Evolutionary conservation across 441 rosid genomes (phyloP).

Genomic region (Geranium incanum): DNA sequence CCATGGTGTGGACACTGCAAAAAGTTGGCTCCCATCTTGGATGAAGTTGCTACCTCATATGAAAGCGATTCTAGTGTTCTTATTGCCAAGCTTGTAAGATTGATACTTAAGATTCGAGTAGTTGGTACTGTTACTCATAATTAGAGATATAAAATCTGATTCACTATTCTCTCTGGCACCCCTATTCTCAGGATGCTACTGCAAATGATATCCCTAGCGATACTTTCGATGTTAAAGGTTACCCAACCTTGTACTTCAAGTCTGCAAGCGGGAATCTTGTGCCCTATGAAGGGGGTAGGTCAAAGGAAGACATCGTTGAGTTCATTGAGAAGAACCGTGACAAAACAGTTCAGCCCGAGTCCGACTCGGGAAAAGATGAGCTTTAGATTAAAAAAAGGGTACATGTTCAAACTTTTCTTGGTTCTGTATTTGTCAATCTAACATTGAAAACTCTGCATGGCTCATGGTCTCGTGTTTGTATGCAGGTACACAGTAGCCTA

Average conservation of each 20-base stretch:
- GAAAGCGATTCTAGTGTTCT: conserved; percentile 48
- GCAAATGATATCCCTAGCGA: conserved; percentile 65
- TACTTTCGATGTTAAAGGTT: conserved; percentile 66
- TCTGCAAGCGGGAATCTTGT: conserved; percentile 55
- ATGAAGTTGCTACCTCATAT: conserved; percentile 74
- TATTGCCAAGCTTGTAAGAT: conserved; percentile 79
- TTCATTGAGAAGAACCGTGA: conserved; percentile 82
- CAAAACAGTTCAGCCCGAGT: conserved; percentile 21
- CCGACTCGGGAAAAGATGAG: conserved; percentile 41
- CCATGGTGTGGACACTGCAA: conserved; percentile 99
- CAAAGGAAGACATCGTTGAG: conserved; percentile 66
- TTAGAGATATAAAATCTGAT: no score
- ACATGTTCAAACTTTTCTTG: background rate
- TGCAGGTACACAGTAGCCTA: background rate
- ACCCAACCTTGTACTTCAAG: conserved; percentile 74
- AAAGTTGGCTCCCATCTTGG: conserved; percentile 80
- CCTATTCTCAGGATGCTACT: conserved; percentile 60
- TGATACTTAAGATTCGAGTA: background rate
- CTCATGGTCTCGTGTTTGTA: no score
- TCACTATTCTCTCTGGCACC: background rate
- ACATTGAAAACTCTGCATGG: no score
- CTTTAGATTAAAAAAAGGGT: conserved; percentile 27
- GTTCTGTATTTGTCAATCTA: background rate
- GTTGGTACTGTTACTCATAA: no score
- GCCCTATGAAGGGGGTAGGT: conserved; percentile 60